Percentiles rank a stretch among this genome's conserved stretches.
Conservation (phyloP, 805 yeast genomes). For the Zygoascus ofunaensis region DNA sequence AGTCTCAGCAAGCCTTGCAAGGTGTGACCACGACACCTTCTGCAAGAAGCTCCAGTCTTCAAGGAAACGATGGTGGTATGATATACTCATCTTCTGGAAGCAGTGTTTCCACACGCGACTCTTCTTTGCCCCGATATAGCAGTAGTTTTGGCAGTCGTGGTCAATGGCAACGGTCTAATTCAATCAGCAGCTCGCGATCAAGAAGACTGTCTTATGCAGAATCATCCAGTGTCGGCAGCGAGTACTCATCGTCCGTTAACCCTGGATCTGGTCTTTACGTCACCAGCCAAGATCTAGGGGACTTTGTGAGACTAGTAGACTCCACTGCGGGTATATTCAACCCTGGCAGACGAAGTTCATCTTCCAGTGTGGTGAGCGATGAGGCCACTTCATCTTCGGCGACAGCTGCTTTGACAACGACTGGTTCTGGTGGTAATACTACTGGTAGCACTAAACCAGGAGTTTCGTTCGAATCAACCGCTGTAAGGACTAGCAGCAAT, state of each 20-base stretch:
- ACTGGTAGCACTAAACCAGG: too few species aligned
- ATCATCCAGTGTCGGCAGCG: constrained; percentile 19
- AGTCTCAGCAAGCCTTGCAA: constrained; percentile 15
- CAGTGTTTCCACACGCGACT: constrained; percentile 20
- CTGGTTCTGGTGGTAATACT: not conserved
- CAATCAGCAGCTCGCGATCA: constrained; percentile 47
- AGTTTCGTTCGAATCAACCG: too few species aligned
- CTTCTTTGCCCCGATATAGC: constrained; percentile 16
- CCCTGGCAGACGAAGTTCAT: constrained; percentile 11
- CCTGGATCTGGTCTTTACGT: constrained; percentile 37
- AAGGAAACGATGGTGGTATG: constrained; percentile 19
- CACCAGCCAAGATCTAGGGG: constrained; percentile 44
- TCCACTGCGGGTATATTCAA: constrained; percentile 35
- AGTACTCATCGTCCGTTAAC: constrained; percentile 20
- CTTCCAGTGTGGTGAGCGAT: constrained; percentile 12
- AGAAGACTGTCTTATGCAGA: constrained; percentile 39
- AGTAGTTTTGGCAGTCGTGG: constrained; percentile 31
- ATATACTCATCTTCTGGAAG: constrained; percentile 22
- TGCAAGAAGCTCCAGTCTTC: constrained; percentile 14
- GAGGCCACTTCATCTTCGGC: constrained; percentile 2
- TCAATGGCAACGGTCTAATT: constrained; percentile 19
- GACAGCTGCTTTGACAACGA: not conserved
- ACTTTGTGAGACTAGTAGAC: constrained; percentile 64
- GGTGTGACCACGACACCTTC: too few species aligned
- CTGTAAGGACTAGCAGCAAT: constrained; percentile 9